phyloP scores from a whole-genome alignment of 208 protist genomes.

The Acanthamoeba royreba region DNA sequence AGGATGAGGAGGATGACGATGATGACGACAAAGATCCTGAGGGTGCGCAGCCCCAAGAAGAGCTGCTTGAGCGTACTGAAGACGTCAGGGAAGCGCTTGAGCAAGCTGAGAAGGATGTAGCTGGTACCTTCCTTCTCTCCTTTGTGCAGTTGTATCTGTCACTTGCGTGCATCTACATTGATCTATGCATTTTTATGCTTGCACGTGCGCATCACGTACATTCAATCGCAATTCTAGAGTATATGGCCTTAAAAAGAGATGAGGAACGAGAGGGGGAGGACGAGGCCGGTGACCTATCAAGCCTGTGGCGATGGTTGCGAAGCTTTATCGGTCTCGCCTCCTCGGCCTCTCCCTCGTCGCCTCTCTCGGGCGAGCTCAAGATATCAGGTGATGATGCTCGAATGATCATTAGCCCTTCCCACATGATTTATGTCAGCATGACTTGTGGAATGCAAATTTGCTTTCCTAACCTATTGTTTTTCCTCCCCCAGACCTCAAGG shows the following conservation, averaged over 20 bases:
- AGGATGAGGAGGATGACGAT: neutral
- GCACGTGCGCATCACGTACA: no score
- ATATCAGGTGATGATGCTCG: neutral
- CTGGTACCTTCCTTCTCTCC: neutral
- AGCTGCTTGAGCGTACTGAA: neutral
- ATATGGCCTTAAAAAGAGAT: neutral
- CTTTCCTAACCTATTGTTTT: neutral
- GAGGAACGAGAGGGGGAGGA: neutral
- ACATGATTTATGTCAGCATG: no score
- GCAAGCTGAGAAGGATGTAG: slow-evolving; percentile 8
- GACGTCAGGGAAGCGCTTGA: neutral
- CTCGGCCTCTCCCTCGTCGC: neutral
- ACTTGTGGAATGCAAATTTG: no score
- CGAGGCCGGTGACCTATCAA: neutral
- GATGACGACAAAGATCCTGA: neutral
- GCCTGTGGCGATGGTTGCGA: neutral
- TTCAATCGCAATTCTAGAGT: no score
- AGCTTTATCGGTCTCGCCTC: neutral
- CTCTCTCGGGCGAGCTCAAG: neutral
- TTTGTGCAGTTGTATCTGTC: no score
- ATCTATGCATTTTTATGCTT: no score
- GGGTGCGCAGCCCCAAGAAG: neutral
- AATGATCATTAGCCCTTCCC: neutral
- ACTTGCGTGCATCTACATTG: no score
- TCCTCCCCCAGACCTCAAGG: neutral